Evolutionary conservation across 176 grass and related monocot species (phyloP).

Genomic region (Avena atlantica): DNA sequence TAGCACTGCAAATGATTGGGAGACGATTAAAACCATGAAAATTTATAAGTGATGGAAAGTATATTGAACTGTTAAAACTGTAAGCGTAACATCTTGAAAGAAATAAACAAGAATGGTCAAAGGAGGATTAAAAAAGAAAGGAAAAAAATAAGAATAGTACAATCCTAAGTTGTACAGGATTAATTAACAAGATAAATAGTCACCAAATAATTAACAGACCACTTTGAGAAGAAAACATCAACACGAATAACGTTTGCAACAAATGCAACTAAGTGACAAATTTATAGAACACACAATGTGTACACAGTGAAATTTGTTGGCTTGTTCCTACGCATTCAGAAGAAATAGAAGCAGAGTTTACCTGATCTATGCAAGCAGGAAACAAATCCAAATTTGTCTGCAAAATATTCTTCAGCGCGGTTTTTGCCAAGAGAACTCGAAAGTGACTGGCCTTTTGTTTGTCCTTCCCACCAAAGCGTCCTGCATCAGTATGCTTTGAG

Average conservation of each 20-base stretch:
- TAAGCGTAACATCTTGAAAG: conserved; percentile 20
- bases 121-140: neutral
- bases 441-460: conserved; percentile 83
- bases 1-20: conserved; percentile 73
- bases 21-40: conserved; percentile 18
- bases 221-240: conserved; percentile 39
- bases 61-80: conserved; percentile 8
- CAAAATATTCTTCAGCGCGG: conserved; percentile 85
- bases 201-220: conserved; percentile 15
- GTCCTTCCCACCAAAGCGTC: conserved; percentile 75
- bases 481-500: conserved; percentile 75
- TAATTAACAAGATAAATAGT: neutral
- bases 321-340: conserved; percentile 16
- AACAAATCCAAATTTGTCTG: conserved; percentile 94
- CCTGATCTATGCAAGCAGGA: conserved; percentile 97
- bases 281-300: neutral
- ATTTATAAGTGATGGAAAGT: conserved; percentile 33
- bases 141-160: neutral
- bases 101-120: conserved; percentile 11
- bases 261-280: conserved; percentile 30
- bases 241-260: neutral
- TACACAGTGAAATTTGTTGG: conserved; percentile 15
- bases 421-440: conserved; percentile 92
- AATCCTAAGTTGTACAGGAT: conserved; percentile 25
- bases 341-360: conserved; percentile 46